phyloP scores from a whole-genome alignment of 768 basidiomycete species.

The Dacryopinax primogenitus region DNA sequence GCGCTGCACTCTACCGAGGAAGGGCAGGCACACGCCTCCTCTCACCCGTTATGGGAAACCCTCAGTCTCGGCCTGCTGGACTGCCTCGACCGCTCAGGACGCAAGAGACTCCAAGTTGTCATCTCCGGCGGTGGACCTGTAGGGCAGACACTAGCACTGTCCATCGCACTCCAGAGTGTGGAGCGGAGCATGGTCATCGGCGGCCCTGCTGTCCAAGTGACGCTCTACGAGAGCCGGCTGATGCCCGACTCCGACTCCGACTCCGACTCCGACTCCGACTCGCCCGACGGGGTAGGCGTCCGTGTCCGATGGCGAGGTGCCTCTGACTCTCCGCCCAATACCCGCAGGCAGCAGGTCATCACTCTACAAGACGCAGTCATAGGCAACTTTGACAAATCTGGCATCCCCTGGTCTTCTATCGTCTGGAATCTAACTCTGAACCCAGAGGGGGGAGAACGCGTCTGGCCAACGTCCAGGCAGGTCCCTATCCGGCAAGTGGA shows the following conservation, averaged over 20 bases:
- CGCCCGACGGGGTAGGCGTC: background rate
- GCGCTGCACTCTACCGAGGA: background rate
- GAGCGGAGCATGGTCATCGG: slow-evolving; percentile 1
- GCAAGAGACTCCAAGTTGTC: background rate
- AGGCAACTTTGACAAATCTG: background rate
- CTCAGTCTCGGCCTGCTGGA: slow-evolving; percentile 5
- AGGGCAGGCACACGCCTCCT: background rate
- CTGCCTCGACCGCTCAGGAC: slow-evolving; percentile 1
- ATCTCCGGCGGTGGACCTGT: slow-evolving; percentile 6
- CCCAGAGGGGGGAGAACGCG: background rate
- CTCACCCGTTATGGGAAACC: background rate
- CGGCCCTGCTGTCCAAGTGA: background rate
- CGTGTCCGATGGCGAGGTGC: background rate
- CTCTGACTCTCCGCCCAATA: background rate
- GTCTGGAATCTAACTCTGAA: background rate
- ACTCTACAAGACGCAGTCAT: slow-evolving; percentile 2
- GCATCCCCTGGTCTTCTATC: background rate
- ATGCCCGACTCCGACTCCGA: no score
- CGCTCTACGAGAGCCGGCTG: background rate
- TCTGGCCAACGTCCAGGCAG: slow-evolving; percentile 3
- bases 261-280: no score
- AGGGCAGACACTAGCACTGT: background rate
- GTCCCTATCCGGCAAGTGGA: background rate
- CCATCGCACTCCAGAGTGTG: slow-evolving; percentile 3
- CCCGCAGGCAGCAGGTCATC: slow-evolving; percentile 2